Conservation (phyloP, 2,329 filamentous ascomycete species). For the Trichoderma sp. region DNA sequence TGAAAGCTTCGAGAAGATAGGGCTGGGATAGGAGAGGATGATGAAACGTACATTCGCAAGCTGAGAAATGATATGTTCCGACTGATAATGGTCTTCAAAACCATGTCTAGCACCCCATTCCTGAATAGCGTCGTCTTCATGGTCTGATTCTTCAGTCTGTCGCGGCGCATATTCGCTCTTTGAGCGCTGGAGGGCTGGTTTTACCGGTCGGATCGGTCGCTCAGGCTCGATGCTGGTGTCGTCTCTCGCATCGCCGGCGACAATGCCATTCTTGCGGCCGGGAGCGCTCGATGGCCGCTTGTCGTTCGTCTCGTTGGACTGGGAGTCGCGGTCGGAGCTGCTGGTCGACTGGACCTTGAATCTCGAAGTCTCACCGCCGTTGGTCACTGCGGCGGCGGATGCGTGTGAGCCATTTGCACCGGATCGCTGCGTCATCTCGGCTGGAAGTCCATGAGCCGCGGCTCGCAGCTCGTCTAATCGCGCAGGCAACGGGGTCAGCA, state of each 20-base stretch:
- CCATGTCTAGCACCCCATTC: constrained; percentile 71
- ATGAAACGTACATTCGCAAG: constrained; percentile 67
- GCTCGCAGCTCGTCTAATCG: constrained; percentile 24
- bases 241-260: constrained; percentile 29
- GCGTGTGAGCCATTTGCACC: constrained; percentile 33
- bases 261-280: constrained; percentile 39
- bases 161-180: constrained; percentile 54
- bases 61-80: constrained; percentile 81
- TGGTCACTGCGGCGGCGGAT: constrained; percentile 30
- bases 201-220: constrained; percentile 39
- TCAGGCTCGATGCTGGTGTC: constrained; percentile 37
- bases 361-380: constrained; percentile 32
- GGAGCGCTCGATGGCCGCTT: constrained; percentile 47
- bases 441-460: constrained; percentile 25
- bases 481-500: constrained; percentile 26
- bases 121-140: constrained; percentile 45
- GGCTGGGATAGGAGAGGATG: neutral
- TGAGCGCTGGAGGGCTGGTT: constrained; percentile 53
- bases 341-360: constrained; percentile 30
- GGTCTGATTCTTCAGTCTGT: constrained; percentile 40
- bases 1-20: constrained; percentile 5
- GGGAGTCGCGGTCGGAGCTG: constrained; percentile 30
- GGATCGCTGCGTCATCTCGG: constrained; percentile 35
- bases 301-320: constrained; percentile 32
- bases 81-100: constrained; percentile 89